phyloP scores from a whole-genome alignment of 768 basidiomycete genomes.

The Russula vinacea region DNA sequence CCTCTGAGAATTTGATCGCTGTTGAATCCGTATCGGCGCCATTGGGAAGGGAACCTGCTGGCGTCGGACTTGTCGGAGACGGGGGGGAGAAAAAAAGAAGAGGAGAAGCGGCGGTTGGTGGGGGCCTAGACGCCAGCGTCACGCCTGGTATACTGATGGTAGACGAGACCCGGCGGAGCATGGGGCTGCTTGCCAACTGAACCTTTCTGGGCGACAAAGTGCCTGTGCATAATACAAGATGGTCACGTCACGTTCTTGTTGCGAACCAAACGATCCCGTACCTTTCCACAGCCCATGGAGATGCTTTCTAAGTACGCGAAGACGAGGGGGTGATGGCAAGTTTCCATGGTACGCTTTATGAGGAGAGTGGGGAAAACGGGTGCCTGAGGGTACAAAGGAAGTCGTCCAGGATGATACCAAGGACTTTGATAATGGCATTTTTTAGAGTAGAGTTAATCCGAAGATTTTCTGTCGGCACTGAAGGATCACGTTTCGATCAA shows the following conservation, averaged over 20 bases:
- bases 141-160: neutral
- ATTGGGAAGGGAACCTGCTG: neutral
- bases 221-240: neutral
- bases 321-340: neutral
- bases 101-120: neutral
- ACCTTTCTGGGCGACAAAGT: neutral
- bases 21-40: constrained; percentile 2
- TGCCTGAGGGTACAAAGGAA: neutral
- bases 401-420: constrained; percentile 11
- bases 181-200: constrained; percentile 9
- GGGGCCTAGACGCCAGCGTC: neutral
- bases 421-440: constrained; percentile 19
- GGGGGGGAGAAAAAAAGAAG: neutral
- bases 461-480: neutral
- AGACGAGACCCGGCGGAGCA: constrained; percentile 4
- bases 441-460: neutral
- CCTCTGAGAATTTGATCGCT: neutral
- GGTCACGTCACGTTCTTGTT: neutral
- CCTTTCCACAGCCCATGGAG: constrained; percentile 19
- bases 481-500: too few species aligned
- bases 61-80: constrained; percentile 5
- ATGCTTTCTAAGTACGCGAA: neutral
- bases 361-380: neutral
- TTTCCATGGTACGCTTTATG: neutral
- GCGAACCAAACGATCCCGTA: neutral